Conservation (phyloP, 73 alveolate genomes). For the Blepharisma japonicum region DNA sequence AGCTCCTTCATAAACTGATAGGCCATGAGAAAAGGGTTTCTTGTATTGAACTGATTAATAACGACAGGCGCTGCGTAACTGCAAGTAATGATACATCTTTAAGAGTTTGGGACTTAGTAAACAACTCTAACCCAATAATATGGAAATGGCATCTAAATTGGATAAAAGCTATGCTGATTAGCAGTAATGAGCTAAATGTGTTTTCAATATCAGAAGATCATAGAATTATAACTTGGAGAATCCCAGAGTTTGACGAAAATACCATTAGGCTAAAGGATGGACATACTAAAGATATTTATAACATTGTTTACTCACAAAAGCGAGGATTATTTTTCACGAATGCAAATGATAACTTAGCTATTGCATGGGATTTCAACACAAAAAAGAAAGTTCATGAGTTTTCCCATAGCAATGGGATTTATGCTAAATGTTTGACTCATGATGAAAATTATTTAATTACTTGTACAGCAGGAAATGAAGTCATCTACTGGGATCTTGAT, state of each 20-base stretch:
- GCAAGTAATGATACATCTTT: background rate
- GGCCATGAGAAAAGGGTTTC: conserved; percentile 5
- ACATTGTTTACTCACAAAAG: too few species aligned
- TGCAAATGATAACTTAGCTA: background rate
- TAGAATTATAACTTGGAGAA: background rate
- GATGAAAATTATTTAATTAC: too few species aligned
- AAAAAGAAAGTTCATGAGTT: background rate
- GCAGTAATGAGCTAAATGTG: background rate
- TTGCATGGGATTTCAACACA: conserved; percentile 6
- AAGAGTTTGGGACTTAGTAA: conserved; percentile 5
- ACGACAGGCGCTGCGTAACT: background rate
- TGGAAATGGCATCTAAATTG: background rate
- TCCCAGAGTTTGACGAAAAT: conserved; percentile 15
- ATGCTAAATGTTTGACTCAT: too few species aligned
- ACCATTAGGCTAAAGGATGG: too few species aligned
- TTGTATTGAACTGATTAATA: background rate
- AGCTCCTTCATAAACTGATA: background rate
- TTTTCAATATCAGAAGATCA: background rate
- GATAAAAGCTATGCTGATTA: conserved; percentile 2
- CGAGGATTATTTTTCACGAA: too few species aligned
- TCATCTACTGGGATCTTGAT: too few species aligned
- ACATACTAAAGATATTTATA: too few species aligned
- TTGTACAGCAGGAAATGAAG: too few species aligned
- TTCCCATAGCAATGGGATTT: background rate
- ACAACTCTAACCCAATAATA: background rate